These are phyloP conservation scores for Barnettozyma hawaiiensis DNA, from an alignment of 1,139 yeast species.

Conservation along the genomic window DNA sequence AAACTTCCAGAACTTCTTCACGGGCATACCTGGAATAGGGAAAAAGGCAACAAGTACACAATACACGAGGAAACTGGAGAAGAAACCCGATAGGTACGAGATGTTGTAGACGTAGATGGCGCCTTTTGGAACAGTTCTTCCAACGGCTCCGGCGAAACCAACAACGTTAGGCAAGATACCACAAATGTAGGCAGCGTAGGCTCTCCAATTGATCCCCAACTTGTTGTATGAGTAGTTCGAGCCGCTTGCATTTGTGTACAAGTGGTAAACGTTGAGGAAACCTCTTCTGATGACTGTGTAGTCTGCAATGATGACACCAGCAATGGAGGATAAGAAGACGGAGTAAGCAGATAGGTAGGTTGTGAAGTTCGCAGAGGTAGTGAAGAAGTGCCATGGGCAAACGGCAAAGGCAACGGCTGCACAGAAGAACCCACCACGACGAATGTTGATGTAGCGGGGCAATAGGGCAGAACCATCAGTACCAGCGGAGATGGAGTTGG, in stretches of 20 bases:
- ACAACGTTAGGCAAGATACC: conserved; percentile 81
- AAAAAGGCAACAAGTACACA: conserved; percentile 43
- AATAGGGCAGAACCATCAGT: conserved; percentile 83
- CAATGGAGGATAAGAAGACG: conserved; percentile 80
- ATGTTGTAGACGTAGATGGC: conserved; percentile 68
- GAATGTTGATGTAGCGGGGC: conserved; percentile 71
- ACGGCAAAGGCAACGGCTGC: conserved; percentile 71
- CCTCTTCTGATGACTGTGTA: conserved; percentile 78
- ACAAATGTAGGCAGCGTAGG: conserved; percentile 61
- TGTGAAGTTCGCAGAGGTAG: conserved; percentile 71
- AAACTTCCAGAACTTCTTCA: conserved; percentile 38
- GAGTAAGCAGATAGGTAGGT: conserved; percentile 82
- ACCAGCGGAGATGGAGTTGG: conserved; percentile 85
- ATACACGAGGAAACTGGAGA: conserved; percentile 48
- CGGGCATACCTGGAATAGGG: conserved; percentile 60
- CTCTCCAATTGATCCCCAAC: conserved; percentile 78
- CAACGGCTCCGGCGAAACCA: conserved; percentile 83
- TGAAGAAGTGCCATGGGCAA: conserved; percentile 84
- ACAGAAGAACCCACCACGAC: conserved; percentile 79
- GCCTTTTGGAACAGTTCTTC: conserved; percentile 66
- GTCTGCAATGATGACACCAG: conserved; percentile 77
- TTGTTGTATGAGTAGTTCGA: conserved; percentile 57
- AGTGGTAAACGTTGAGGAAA: conserved; percentile 53
- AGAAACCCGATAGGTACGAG: conserved; percentile 72
- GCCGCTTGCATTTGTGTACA: conserved; percentile 44